phyloP scores from a whole-genome alignment of 192 early-diverging fungal species.

The Coemansia sp. region DNA sequence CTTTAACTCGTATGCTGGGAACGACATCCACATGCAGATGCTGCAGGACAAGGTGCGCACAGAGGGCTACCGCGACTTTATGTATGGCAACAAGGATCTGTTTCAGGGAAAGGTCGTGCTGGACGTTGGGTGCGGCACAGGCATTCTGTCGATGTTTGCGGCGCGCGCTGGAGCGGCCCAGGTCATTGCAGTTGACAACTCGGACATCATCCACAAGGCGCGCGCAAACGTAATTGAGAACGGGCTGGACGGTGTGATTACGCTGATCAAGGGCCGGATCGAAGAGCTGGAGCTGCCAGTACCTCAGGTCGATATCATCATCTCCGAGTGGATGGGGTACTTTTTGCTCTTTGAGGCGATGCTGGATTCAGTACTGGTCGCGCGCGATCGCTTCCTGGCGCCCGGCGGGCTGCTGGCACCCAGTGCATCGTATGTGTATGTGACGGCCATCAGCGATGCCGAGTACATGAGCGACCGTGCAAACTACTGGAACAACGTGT shows the following conservation, averaged over 20 bases:
- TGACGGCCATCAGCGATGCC: conserved; percentile 83
- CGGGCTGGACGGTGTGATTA: conserved; percentile 77
- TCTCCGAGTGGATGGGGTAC: conserved; percentile 97
- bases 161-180: conserved; percentile 91
- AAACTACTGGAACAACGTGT: conserved; percentile 88
- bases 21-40: conserved; percentile 87
- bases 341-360: conserved; percentile 96
- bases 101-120: conserved; percentile 86
- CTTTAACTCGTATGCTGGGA: conserved; percentile 51
- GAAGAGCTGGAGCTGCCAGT: conserved; percentile 64
- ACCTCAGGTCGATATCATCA: conserved; percentile 87
- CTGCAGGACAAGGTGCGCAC: conserved; percentile 94
- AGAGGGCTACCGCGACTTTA: conserved; percentile 92
- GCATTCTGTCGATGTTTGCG: conserved; percentile 95
- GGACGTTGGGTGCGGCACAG: conserved; percentile 94
- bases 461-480: conserved; percentile 79
- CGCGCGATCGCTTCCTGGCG: conserved; percentile 87
- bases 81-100: conserved; percentile 75
- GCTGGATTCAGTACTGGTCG: conserved; percentile 58
- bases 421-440: conserved; percentile 81
- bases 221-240: conserved; percentile 76
- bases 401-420: conserved; percentile 93
- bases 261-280: conserved; percentile 89
- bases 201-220: conserved; percentile 56
- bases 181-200: conserved; percentile 81